These are phyloP conservation scores for Chytriomyces hyalinus DNA, from an alignment of 192 early-diverging fungal genomes.

Conservation along the genomic window DNA sequence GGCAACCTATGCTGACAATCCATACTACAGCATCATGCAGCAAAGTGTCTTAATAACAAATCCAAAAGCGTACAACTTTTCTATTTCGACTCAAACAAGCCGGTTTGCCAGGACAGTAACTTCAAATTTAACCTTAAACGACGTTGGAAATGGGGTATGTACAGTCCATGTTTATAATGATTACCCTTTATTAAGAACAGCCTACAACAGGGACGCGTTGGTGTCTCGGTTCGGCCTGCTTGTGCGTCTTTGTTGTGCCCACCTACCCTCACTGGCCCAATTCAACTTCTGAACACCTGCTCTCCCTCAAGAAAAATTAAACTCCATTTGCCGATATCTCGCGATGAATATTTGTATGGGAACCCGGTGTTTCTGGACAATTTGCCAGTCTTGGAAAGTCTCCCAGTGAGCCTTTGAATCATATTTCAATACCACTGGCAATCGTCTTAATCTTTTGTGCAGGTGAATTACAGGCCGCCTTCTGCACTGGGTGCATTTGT, in stretches of 20 bases:
- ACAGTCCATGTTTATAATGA: too few species aligned
- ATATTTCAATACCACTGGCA: slow-evolving; percentile 54
- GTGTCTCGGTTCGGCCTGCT: neutral
- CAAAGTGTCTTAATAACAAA: slow-evolving; percentile 3
- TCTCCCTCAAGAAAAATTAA: slow-evolving; percentile 12
- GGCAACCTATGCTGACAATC: slow-evolving; percentile 16
- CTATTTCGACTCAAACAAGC: neutral
- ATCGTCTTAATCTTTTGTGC: slow-evolving; percentile 52
- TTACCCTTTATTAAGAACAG: too few species aligned
- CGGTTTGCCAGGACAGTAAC: too few species aligned
- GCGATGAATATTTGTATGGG: slow-evolving; percentile 21
- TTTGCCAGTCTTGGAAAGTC: slow-evolving; percentile 5
- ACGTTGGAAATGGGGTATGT: too few species aligned
- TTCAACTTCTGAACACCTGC: slow-evolving; percentile 15
- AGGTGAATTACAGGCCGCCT: slow-evolving; percentile 38
- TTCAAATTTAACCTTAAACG: too few species aligned
- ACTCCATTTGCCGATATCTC: neutral
- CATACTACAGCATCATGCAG: slow-evolving; percentile 8
- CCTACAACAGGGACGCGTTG: neutral
- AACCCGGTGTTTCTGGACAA: neutral
- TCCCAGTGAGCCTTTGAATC: slow-evolving; percentile 37
- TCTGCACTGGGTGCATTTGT: slow-evolving; percentile 27
- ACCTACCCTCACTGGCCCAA: neutral
- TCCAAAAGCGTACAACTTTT: slow-evolving; percentile 4
- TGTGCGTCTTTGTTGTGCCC: slow-evolving; percentile 10